Percentiles rank a stretch among this genome's conserved stretches.
These are phyloP conservation scores for Paralagenidium karlingii DNA, from an alignment of 352 stramenopile genomes.

Conservation along the genomic window DNA sequence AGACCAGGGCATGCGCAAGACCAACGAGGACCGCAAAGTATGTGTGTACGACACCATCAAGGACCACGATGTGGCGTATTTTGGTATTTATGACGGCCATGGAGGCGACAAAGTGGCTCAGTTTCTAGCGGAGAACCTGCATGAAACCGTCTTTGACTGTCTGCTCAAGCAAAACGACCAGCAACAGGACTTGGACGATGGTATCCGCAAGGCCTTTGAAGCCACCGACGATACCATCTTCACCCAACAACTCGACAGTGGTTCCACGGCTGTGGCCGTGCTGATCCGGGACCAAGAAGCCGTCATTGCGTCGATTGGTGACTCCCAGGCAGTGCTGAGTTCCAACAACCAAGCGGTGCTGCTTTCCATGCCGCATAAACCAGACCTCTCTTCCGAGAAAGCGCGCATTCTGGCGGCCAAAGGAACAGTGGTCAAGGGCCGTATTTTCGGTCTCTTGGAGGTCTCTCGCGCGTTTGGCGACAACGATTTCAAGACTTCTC, in stretches of 20 bases:
- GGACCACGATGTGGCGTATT: slow-evolving; percentile 60
- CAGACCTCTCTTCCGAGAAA: slow-evolving; percentile 48
- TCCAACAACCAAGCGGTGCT: slow-evolving; percentile 34
- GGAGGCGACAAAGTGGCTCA: slow-evolving; percentile 53
- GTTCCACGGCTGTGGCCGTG: slow-evolving; percentile 54
- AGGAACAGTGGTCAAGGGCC: slow-evolving; percentile 66
- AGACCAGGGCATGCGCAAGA: slow-evolving; percentile 54
- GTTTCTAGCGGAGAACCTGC: slow-evolving; percentile 44
- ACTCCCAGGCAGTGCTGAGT: slow-evolving; percentile 71
- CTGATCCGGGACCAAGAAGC: slow-evolving; percentile 35
- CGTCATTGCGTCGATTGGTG: slow-evolving; percentile 55
- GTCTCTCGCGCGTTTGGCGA: slow-evolving; percentile 78
- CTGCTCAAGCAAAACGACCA: slow-evolving; percentile 19
- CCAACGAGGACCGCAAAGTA: slow-evolving; percentile 63
- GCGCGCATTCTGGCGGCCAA: slow-evolving; percentile 72
- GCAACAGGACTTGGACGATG: slow-evolving; percentile 12
- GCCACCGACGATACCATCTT: slow-evolving; percentile 66
- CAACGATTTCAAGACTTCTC: slow-evolving; percentile 76
- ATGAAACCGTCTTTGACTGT: slow-evolving; percentile 38
- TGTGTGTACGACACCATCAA: slow-evolving; percentile 21
- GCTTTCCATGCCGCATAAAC: slow-evolving; percentile 59
- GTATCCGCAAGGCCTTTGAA: slow-evolving; percentile 30
- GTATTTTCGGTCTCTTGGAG: slow-evolving; percentile 74
- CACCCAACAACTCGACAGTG: slow-evolving; percentile 48
- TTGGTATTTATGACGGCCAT: slow-evolving; percentile 80